phyloP scores from a whole-genome alignment of 495 filamentous ascomycete species.

The Hypoxylon rickii region DNA sequence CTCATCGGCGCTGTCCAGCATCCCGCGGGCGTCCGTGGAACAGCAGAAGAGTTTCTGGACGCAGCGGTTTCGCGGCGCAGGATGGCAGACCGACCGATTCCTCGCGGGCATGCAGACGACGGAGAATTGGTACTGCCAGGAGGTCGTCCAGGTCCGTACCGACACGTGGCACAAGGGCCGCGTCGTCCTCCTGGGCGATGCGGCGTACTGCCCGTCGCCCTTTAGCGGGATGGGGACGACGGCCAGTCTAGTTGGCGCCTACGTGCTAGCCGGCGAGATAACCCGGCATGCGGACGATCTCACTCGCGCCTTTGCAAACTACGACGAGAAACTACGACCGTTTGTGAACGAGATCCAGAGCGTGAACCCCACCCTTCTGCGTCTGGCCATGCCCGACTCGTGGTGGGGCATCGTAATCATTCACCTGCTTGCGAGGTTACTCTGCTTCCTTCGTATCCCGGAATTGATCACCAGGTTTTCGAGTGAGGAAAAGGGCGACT shows the following conservation, averaged over 20 bases:
- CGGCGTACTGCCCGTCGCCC: constrained; percentile 53
- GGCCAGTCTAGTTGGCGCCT: constrained; percentile 33
- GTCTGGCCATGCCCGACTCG: constrained; percentile 14
- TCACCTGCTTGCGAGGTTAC: constrained; percentile 7
- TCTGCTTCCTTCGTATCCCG: constrained; percentile 25
- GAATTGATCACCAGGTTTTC: constrained; percentile 20
- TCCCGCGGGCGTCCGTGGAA: constrained; percentile 16
- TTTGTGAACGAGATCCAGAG: constrained; percentile 25
- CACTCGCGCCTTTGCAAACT: constrained; percentile 21
- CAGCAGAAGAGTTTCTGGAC: constrained; percentile 47
- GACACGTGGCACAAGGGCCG: constrained; percentile 49
- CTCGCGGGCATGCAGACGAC: constrained; percentile 41
- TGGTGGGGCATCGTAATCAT: constrained; percentile 23
- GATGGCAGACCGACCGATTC: constrained; percentile 50
- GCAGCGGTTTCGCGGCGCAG: constrained; percentile 47
- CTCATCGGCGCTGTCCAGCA: constrained; percentile 32
- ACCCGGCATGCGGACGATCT: constrained; percentile 15
- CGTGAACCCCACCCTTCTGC: constrained; percentile 3
- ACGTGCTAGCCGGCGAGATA: constrained; percentile 33
- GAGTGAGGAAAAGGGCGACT: constrained; percentile 19
- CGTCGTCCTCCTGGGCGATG: constrained; percentile 60
- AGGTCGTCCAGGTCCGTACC: constrained; percentile 44
- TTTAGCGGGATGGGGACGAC: constrained; percentile 34
- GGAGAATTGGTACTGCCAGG: constrained; percentile 58
- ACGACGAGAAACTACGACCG: constrained; percentile 24